Conservation (phyloP, 805 yeast genomes). For the Lipomyces japonicus region DNA sequence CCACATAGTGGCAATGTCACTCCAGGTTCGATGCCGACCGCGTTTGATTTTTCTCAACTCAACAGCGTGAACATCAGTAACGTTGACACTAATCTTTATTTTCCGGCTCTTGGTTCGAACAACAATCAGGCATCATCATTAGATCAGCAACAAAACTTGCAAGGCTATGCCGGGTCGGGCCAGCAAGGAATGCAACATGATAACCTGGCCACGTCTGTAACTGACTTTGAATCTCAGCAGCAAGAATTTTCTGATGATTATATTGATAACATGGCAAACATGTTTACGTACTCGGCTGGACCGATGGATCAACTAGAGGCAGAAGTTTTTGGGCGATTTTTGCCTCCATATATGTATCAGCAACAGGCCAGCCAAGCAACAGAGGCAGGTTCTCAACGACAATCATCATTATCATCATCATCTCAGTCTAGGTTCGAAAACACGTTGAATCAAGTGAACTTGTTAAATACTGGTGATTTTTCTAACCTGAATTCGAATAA, state of each 20-base stretch:
- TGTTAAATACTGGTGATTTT: neutral
- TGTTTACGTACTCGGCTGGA: slow-evolving; percentile 60
- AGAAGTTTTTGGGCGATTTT: slow-evolving; percentile 74
- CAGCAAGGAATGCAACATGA: neutral
- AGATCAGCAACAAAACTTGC: neutral
- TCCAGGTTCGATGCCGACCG: neutral
- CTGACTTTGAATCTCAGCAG: neutral
- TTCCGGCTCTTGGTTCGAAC: slow-evolving; percentile 11
- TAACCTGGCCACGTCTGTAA: neutral
- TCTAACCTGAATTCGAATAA: too few species aligned
- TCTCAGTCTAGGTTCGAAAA: too few species aligned
- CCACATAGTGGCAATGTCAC: neutral
- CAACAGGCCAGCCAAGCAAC: neutral
- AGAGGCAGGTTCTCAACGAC: neutral
- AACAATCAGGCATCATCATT: neutral
- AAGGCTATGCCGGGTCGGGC: neutral
- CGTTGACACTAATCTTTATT: slow-evolving; percentile 17
- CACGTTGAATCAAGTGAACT: neutral
- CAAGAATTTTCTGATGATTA: neutral
- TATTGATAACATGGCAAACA: slow-evolving; percentile 1
- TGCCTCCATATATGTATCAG: slow-evolving; percentile 76
- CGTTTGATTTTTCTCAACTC: slow-evolving; percentile 4
- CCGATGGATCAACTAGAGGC: slow-evolving; percentile 81
- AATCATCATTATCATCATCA: neutral
- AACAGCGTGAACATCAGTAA: slow-evolving; percentile 9